These are phyloP conservation scores for Neurospora sp. DNA, from an alignment of 495 filamentous ascomycete genomes.

Conservation along the genomic window DNA sequence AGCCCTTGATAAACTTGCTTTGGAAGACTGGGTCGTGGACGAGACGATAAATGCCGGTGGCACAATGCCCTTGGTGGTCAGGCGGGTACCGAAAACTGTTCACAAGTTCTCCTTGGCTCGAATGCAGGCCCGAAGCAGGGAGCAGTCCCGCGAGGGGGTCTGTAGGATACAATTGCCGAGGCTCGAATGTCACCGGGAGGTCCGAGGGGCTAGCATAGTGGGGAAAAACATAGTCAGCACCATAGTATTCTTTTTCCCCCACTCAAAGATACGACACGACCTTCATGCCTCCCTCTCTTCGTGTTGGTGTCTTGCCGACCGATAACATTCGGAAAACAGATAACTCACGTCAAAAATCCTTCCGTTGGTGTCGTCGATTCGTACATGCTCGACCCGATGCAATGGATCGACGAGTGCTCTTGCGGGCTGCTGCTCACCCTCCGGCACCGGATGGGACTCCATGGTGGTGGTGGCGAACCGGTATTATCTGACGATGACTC, in stretches of 20 bases:
- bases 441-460: background rate
- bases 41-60: background rate
- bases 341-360: background rate
- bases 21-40: background rate
- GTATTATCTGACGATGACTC: slow-evolving; percentile 4
- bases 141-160: background rate
- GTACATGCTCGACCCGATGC: background rate
- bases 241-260: background rate
- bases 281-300: background rate
- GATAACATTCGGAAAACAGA: background rate
- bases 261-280: background rate
- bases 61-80: background rate
- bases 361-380: background rate
- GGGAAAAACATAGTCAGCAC: background rate
- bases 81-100: background rate
- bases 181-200: background rate
- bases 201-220: background rate
- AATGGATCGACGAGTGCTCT: background rate
- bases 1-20: background rate
- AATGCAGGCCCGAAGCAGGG: background rate
- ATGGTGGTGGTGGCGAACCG: background rate
- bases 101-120: background rate
- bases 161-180: background rate
- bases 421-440: background rate
- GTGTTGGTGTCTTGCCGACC: background rate